Evolutionary conservation across 495 filamentous ascomycete genomes (phyloP).

Genomic region (Hypomontagnella submonticulosa): DNA sequence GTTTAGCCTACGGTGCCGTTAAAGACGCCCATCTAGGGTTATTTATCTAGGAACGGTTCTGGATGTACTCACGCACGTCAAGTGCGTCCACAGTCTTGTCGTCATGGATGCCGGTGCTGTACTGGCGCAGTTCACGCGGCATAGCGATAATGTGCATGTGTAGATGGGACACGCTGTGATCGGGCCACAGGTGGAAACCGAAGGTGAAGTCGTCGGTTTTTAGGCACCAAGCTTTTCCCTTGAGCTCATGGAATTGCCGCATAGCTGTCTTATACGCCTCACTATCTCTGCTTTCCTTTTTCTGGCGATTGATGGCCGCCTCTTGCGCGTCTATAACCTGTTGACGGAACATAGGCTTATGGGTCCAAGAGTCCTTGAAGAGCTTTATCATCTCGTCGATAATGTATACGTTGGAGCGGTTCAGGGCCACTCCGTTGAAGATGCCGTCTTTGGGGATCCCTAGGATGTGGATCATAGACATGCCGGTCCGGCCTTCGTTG

Average conservation of each 20-base stretch:
- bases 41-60: background rate
- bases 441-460: constrained; percentile 46
- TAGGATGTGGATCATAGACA: constrained; percentile 47
- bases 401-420: constrained; percentile 19
- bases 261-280: background rate
- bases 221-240: constrained; percentile 7
- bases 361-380: constrained; percentile 28
- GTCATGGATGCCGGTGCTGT: constrained; percentile 43
- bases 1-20: too few species aligned
- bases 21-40: background rate
- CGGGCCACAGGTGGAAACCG: constrained; percentile 47
- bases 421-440: constrained; percentile 50
- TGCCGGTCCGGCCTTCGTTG: constrained; percentile 40
- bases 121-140: constrained; percentile 20
- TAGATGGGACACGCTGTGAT: constrained; percentile 46
- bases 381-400: constrained; percentile 46
- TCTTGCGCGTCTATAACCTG: constrained; percentile 12
- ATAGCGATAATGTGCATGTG: constrained; percentile 50
- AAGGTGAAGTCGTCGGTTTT: constrained; percentile 44
- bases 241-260: constrained; percentile 5
- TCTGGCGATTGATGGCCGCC: constrained; percentile 1
- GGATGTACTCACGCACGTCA: constrained; percentile 26
- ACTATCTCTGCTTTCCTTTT: background rate
- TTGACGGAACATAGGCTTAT: background rate
- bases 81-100: constrained; percentile 45